Evolutionary conservation across 2,329 filamentous ascomycete species (phyloP), one percentile per base, ranked within the genome.

Genomic region (Aspergillus sp.): DNA sequence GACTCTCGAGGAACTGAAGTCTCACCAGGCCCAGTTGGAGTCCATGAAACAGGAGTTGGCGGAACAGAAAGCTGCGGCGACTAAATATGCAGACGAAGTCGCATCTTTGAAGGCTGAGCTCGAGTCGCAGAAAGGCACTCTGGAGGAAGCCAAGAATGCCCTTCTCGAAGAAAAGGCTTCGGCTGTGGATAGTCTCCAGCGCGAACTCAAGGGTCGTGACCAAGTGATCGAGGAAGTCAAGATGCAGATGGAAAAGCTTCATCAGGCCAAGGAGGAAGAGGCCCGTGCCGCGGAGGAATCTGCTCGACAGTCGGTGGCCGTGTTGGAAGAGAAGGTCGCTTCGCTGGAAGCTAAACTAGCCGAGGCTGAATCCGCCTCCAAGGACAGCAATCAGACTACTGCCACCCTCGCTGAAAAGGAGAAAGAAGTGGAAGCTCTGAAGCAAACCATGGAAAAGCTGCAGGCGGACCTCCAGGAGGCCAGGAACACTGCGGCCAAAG

Each of bases 201-300:
- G 64, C 41, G 67, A 75, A 55, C 59, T 69, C 43, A 66, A 71
- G 54, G 68, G 64, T 40, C 65, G 63, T 2, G 66, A 70, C 17
- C 68, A 68, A 20, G 70, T 73, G 3, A 67, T 72, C 32, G 68
- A 73, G 20, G 71, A 66, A 32, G 64, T 74, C 19, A 67, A 74
- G 45, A 61, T 61, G 17, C 73, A 76, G 52, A 66, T 70, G 47
- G 60, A 69, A 19, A 67, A 66, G 47, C 50, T 73, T 22, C 60
- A 63, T 32, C 55, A 66, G 24, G 54, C 65, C 20, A 76, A 73
- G 50, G 68, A 72, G 22, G 59, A 73, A 47, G 68, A 69, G 40
- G 59, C 69, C 22, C 60, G 57, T 35, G 65, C 69, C 13, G 68
- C 69, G 17, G 65, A 70, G 43, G 66, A 73, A 19, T 59, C 63